Base-by-base conservation (phyloP, 768 basidiomycete genomes). In the Suillus fuscotomentosus region DNA sequence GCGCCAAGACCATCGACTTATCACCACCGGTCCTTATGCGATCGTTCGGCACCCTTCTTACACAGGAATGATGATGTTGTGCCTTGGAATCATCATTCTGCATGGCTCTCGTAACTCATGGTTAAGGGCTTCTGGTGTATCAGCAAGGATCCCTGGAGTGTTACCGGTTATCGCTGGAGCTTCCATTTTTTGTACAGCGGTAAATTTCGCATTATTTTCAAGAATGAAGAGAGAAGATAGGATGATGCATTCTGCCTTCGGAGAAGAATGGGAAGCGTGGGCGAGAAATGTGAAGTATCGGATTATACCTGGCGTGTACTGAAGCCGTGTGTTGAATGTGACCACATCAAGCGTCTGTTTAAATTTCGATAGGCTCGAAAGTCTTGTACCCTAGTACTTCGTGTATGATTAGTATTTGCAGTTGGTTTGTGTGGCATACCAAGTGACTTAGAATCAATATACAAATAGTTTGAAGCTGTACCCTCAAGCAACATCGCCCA, bases 251-350 rank as follows among this genome's bases (percentile, higher is more conserved):
- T 64, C 66, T 3, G 66, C 69, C 27, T 80, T 79, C 65, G 75
- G 74, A 11, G 50, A 69, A 38, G 75, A 73, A 36, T 79, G 78
- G 78, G 73, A 76, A 2, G 55, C 61, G 3, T 80, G 75, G 73
- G 75, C 72, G 4, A 62, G 41, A 3, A 66, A 61, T 20, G 76
- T 78, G 15, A 71, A 71, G 27, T 77, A 73, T 60, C 69, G 61
- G 36, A 63, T 81, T 17, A 65, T 80, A 24, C 79, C 80, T 2
- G 69, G 72, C 7, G 34, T 78, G 3, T 78, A 69, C 60, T 79
- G 61, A 66, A 8, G 41, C 34, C 11, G 34, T n/a, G 53, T 5
- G 2, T 20, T 34, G 31, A 54, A 20, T 54, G 10, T 13, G 53
- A 22, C 9, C 2, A 53, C 51, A 11, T 34, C 53, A 54, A 34